phyloP scores from a whole-genome alignment of 306 rosid genomes.

The Canavalia gladiata region DNA sequence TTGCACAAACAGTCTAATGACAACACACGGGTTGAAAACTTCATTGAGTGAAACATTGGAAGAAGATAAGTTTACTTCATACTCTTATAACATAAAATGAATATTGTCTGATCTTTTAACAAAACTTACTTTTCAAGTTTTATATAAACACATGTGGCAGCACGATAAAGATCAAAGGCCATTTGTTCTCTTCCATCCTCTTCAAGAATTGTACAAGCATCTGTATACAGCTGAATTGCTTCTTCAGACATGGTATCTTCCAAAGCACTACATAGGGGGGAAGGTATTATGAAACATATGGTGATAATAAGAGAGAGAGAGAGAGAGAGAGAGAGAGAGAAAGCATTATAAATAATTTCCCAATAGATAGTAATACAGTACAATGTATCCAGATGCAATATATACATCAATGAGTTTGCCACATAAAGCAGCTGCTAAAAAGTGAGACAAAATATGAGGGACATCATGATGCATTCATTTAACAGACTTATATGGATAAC shows the following conservation, averaged over 20 bases:
- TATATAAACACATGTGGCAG: conserved; percentile 70
- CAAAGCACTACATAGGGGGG: conserved; percentile 68
- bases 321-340: conserved; percentile 15
- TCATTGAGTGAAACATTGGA: background rate
- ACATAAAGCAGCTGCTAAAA: conserved; percentile 15
- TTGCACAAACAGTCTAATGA: background rate
- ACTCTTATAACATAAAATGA: conserved; percentile 27
- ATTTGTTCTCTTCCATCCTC: conserved; percentile 94
- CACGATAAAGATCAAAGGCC: conserved; percentile 96
- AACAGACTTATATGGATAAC: conserved; percentile 8
- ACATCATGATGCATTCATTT: conserved; percentile 23
- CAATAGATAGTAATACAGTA: background rate
- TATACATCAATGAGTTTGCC: conserved; percentile 6
- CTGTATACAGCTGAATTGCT: conserved; percentile 87
- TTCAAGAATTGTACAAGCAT: conserved; percentile 87
- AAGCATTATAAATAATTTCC: background rate
- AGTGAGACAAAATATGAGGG: conserved; percentile 3
- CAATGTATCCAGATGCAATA: conserved; percentile 28
- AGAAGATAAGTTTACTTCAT: conserved; percentile 31
- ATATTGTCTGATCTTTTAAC: conserved; percentile 12
- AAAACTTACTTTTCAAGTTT: conserved; percentile 89
- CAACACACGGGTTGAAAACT: background rate
- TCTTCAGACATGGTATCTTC: conserved; percentile 87
- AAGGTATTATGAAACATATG: conserved; percentile 26
- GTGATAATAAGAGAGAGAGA: conserved; percentile 28